Evolutionary conservation across 139 green algal genomes (phyloP), one percentile per base, ranked within the genome.

Genomic region (Yamagishiella unicocca): DNA sequence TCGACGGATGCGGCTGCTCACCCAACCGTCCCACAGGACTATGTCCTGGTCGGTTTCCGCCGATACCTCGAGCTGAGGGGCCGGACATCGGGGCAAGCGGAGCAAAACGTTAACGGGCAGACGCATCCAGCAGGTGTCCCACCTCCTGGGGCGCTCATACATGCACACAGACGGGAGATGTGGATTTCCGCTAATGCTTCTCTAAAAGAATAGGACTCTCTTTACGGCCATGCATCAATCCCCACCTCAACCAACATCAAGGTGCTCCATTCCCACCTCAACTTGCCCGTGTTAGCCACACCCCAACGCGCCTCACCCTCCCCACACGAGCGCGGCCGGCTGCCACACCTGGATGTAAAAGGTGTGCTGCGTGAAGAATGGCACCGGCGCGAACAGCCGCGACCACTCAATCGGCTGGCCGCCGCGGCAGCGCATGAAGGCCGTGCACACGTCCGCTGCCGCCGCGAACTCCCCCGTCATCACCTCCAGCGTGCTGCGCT

Each of bases 331-430:
- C n/a, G n/a, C n/a, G n/a, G n/a, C n/a, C n/a, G n/a, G n/a, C n/a
- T n/a, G n/a, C n/a, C n/a, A n/a, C n/a, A 90, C 93, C 93, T 96
- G 94, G 45, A 98, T 92, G 88, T 94, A 98, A 73, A 98, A 95
- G 38, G 95, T 96, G 92, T 95, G 97, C 12, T 74, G 66, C 22
- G 89, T 83, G 76, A 99, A 98, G 88, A 98, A 97, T 24, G 79
- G 43, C 31, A 91, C 81, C 35, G 90, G 89, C 89, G 97, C 86
- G 37, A 98, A 89, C 33, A 98, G 91, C 27, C 55, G 17, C 6
- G 31, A 67, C 95, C 95, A 98, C 40, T 91, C 91, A 43, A 90
- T 88, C 10, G 67, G 50, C 82, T 87, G 31, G 43, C 67, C 46
- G 33, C 35, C 43, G 7, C n/a, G 43, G 64, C 66, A 85, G 40